A percentile compares a stretch with the other conserved stretches of the same genome.
Conservation (phyloP, 1,139 yeast species). For the Yarrowia galli region DNA sequence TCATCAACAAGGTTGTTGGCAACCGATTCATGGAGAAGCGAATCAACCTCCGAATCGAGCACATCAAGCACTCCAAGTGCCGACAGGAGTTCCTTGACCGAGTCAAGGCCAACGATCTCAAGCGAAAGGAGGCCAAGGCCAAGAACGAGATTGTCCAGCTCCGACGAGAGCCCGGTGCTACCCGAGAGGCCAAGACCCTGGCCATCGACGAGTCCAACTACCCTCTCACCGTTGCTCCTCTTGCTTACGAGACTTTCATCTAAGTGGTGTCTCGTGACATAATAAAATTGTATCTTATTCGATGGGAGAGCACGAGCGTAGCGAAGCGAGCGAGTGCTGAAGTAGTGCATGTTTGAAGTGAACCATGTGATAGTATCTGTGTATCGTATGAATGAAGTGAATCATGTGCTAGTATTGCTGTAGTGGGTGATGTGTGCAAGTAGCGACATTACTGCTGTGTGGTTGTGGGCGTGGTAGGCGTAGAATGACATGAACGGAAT, state of each 20-base stretch:
- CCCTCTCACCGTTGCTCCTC: slow-evolving; percentile 98
- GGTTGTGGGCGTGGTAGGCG: too few relatives aligned
- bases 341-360: too few relatives aligned
- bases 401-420: too few relatives aligned
- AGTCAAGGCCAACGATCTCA: slow-evolving; percentile 95
- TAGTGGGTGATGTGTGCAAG: too few relatives aligned
- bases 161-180: slow-evolving; percentile 98
- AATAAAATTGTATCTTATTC: slow-evolving; percentile 37
- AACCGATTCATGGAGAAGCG: slow-evolving; percentile 99
- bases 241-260: slow-evolving; percentile 99
- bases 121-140: slow-evolving; percentile 93
- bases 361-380: too few relatives aligned
- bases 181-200: slow-evolving; percentile 90
- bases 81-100: slow-evolving; percentile 98
- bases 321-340: too few relatives aligned
- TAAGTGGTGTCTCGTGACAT: slow-evolving; percentile 54
- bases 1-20: slow-evolving; percentile 98
- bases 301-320: not conserved
- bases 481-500: too few relatives aligned
- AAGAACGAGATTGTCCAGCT: slow-evolving; percentile 89
- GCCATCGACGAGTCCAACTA: slow-evolving; percentile 73
- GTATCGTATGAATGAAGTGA: not conserved
- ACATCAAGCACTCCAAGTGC: slow-evolving; percentile 99
- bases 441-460: too few relatives aligned
- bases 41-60: slow-evolving; percentile 98